These are phyloP conservation scores for Ascochyta lentis DNA, from an alignment of 2,329 filamentous ascomycete species.

Conservation along the genomic window DNA sequence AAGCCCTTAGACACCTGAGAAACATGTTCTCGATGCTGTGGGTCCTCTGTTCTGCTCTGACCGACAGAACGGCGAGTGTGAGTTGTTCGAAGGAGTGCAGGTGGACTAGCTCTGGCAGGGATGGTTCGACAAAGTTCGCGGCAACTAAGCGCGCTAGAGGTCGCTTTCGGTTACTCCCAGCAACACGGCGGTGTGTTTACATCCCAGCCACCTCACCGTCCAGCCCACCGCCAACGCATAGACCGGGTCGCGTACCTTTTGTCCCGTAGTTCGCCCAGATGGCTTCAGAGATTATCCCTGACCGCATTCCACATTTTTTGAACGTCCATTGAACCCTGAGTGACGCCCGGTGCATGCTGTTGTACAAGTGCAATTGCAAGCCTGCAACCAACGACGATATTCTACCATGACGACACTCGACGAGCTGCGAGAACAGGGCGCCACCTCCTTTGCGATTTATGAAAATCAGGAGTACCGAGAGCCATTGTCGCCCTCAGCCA, in stretches of 20 bases:
- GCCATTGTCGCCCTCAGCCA: constrained; percentile 38
- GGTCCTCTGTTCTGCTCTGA: constrained; percentile 8
- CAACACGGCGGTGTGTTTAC: constrained; percentile 25
- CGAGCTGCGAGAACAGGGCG: constrained; percentile 39
- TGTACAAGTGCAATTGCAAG: constrained; percentile 11
- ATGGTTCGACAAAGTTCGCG: constrained; percentile 7
- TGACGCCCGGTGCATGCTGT: constrained; percentile 18
- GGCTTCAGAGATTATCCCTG: constrained; percentile 16
- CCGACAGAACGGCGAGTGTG: constrained; percentile 18
- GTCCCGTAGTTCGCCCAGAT: constrained; percentile 19
- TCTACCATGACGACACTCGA: constrained; percentile 42
- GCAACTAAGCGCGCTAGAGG: constrained; percentile 10
- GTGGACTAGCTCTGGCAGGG: constrained; percentile 16
- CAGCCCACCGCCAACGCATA: constrained; percentile 27
- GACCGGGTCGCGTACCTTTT: constrained; percentile 6
- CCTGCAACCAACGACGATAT: constrained; percentile 23
- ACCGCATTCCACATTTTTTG: constrained; percentile 12
- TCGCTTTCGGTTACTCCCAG: constrained; percentile 24
- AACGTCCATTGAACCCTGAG: constrained; percentile 25
- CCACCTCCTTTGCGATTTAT: constrained; percentile 43
- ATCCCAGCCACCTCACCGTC: constrained; percentile 2
- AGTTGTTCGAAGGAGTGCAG: constrained; percentile 18
- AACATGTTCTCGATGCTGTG: constrained; percentile 15
- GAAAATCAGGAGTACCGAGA: constrained; percentile 43
- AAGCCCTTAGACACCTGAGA: constrained; percentile 2